Percentiles rank a stretch among this genome's conserved stretches.
These are phyloP conservation scores for Hirschfeldia incana DNA, from an alignment of 345 rosid species.

Conservation along the genomic window DNA sequence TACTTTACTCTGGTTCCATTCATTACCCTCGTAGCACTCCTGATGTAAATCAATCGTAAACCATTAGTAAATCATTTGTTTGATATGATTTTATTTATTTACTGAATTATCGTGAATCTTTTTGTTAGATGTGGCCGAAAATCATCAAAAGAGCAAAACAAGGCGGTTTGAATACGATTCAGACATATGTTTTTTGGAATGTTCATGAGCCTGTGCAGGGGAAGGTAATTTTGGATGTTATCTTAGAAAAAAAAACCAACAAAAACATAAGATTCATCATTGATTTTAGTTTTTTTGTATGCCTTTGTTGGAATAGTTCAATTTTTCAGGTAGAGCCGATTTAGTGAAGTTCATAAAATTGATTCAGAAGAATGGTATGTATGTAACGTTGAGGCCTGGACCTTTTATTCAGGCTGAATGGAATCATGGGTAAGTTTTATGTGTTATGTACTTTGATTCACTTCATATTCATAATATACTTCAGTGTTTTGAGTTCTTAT, in stretches of 20 bases:
- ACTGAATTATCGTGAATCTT: background rate
- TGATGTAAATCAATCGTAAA: slow-evolving; percentile 28
- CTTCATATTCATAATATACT: background rate
- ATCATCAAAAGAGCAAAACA: slow-evolving; percentile 44
- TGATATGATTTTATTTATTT: background rate
- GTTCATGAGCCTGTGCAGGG: slow-evolving; percentile 56
- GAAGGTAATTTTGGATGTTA: slow-evolving; percentile 32
- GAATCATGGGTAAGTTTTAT: slow-evolving; percentile 79
- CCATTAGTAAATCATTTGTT: background rate
- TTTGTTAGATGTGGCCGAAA: slow-evolving; percentile 46
- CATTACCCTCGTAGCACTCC: slow-evolving; percentile 49
- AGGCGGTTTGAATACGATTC: slow-evolving; percentile 64
- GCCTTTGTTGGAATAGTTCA: slow-evolving; percentile 44
- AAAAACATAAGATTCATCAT: background rate
- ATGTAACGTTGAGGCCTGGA: slow-evolving; percentile 69
- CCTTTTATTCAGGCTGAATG: slow-evolving; percentile 97
- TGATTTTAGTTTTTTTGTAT: background rate
- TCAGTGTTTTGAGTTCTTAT: background rate
- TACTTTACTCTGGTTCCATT: slow-evolving; percentile 44
- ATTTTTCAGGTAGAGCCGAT: slow-evolving; percentile 69
- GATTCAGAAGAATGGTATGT: slow-evolving; percentile 58
- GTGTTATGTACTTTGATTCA: background rate
- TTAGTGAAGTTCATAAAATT: slow-evolving; percentile 74
- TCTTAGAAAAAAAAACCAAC: background rate
- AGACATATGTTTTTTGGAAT: slow-evolving; percentile 78